phyloP scores from a whole-genome alignment of 2,329 filamentous ascomycete species.

The Cordyceps cicadae region DNA sequence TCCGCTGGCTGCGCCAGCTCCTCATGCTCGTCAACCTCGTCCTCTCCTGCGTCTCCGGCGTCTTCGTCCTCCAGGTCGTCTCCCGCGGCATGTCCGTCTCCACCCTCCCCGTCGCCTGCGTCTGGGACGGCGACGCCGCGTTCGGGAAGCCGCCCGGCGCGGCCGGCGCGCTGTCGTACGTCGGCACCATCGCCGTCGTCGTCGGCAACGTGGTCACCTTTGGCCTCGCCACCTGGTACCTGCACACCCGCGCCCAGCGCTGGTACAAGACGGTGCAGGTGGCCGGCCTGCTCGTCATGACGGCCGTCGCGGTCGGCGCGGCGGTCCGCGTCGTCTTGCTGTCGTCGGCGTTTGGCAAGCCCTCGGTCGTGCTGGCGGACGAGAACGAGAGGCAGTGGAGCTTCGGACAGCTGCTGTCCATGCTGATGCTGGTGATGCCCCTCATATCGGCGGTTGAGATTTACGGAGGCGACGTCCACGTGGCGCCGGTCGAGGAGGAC shows the following conservation, averaged over 20 bases:
- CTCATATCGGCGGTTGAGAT: conserved; percentile 54
- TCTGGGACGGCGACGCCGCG: conserved; percentile 39
- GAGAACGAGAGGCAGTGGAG: conserved; percentile 49
- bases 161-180: conserved; percentile 37
- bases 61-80: conserved; percentile 49
- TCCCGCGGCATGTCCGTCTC: conserved; percentile 40
- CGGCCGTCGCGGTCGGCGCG: conserved; percentile 49
- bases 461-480: conserved; percentile 39
- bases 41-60: conserved; percentile 46
- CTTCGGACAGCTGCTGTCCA: conserved; percentile 54
- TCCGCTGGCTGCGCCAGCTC: conserved; percentile 56
- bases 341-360: conserved; percentile 52
- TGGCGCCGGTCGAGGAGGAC: conserved; percentile 35
- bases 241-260: conserved; percentile 46
- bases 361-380: conserved; percentile 42
- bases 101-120: conserved; percentile 53
- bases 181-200: conserved; percentile 55
- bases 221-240: conserved; percentile 52
- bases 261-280: conserved; percentile 49
- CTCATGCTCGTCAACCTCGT: conserved; percentile 59
- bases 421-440: conserved; percentile 52
- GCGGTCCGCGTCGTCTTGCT: conserved; percentile 48
- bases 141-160: conserved; percentile 23
- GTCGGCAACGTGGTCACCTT: conserved; percentile 52
- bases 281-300: conserved; percentile 46